A percentile compares a stretch with the other conserved stretches of the same genome.
Evolutionary conservation across 108 stramenopile species (phyloP).

Genomic region (Fragilaria crotonensis): DNA sequence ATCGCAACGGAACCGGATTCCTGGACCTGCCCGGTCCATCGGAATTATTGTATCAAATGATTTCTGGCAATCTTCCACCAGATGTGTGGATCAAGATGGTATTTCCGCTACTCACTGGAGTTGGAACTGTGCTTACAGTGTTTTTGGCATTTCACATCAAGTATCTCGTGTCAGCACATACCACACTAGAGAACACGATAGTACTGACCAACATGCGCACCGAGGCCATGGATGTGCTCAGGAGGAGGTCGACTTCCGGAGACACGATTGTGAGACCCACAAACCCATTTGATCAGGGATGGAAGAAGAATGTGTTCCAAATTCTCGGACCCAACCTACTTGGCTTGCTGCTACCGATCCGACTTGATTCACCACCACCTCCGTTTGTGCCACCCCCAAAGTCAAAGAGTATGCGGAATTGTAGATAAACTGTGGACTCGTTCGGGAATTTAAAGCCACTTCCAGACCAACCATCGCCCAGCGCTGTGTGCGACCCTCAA

Average conservation of each 20-base stretch:
- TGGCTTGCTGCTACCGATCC: conserved; percentile 23
- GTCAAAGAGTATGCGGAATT: too few relatives aligned
- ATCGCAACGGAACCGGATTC: conserved; percentile 45
- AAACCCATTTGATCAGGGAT: conserved; percentile 39
- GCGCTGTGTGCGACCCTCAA: neutral
- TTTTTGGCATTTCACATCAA: conserved; percentile 32
- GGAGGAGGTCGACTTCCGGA: neutral
- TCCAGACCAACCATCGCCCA: too few relatives aligned
- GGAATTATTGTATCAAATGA: conserved; percentile 14
- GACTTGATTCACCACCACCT: conserved; percentile 8
- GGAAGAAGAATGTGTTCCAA: conserved; percentile 18
- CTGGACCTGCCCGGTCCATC: conserved; percentile 53
- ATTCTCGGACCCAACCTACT: conserved; percentile 26
- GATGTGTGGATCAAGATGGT: conserved; percentile 25
- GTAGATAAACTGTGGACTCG: too few relatives aligned
- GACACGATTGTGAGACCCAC: neutral
- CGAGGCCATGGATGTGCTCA: neutral
- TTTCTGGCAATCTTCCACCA: conserved; percentile 8
- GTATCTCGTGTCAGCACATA: conserved; percentile 21
- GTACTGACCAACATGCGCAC: neutral
- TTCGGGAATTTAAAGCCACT: too few relatives aligned
- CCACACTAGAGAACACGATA: conserved; percentile 45
- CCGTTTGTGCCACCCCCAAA: conserved; percentile 6
- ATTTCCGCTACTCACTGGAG: conserved; percentile 32
- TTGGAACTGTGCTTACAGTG: conserved; percentile 20